Base-by-base conservation (phyloP, 2,329 filamentous ascomycete genomes). In the Xylaria digitata region DNA sequence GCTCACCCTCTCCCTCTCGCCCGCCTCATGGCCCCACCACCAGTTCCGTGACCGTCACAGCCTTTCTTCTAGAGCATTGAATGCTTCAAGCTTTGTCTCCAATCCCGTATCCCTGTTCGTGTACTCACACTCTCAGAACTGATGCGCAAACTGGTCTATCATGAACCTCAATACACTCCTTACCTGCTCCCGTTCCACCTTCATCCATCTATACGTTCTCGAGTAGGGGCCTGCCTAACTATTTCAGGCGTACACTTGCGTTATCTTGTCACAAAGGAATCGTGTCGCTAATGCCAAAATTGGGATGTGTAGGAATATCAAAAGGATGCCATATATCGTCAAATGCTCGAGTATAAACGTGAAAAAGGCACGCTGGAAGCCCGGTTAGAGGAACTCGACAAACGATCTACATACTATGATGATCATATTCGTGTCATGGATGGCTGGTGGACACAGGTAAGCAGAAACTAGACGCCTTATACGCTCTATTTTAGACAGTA, bases 271-370 rank as follows among this genome's bases (percentile, higher is more conserved):
- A 67, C 63, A 62, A 71, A 68, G 73, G 70, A 62, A 52, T 67
- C 70, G 72, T 70, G 66, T 74, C 74, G 74, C 76, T 82, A 78
- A 80, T 58, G 21, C 26, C 76, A 73, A 75, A 76, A 75, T 76
- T 70, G 78, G 79, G 54, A 72, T 77, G 68, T 79, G 74, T 80
- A 96, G 93, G 89, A 91, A 78, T 96, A 92, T 76, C 92, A 95
- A 82, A 99, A 98, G 82, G 96, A 97, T 83, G 96, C 96, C 71
- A 97, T 99, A 78, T 91, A 92, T 75, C 93, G 96, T 65, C 95
- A 97, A 82, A 97, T 99, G 94, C 92, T 94, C 78, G 96, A 98
- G 81, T 97, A 97, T 81, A 97, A 97, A 82, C 90, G 96, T 74
- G 93, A 97, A 78, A 94, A 94, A 78, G 85, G 87, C 65, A 92